These are phyloP conservation scores for Oryza coarctata DNA, from an alignment of 176 grass and related monocot genomes.

Conservation along the genomic window DNA sequence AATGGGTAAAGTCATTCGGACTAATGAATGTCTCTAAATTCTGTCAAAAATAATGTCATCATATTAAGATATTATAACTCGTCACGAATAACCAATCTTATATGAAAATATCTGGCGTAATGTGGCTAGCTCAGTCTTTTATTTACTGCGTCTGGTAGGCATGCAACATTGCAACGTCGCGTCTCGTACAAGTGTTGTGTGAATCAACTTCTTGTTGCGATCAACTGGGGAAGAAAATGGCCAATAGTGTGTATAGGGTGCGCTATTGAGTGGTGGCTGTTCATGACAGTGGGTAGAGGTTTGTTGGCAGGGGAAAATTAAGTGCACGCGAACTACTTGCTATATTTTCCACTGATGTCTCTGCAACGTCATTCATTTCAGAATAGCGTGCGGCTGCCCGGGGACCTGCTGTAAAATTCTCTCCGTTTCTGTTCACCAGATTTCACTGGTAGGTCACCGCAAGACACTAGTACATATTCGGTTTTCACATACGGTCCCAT, in stretches of 20 bases:
- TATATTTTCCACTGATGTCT: background rate
- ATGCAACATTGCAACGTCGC: background rate
- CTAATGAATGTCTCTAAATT: too few relatives aligned
- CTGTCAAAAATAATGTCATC: too few relatives aligned
- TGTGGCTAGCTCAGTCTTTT: background rate
- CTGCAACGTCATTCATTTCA: background rate
- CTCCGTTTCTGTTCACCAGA: background rate
- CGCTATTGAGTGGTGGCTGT: background rate
- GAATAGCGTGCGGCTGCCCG: background rate
- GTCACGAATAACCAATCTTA: too few relatives aligned
- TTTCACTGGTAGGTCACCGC: background rate
- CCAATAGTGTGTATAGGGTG: background rate
- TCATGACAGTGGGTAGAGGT: background rate
- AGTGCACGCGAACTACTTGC: background rate
- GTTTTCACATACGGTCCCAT: too few relatives aligned
- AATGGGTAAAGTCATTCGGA: too few relatives aligned
- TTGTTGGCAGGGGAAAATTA: background rate
- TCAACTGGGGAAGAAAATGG: background rate
- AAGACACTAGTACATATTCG: too few relatives aligned
- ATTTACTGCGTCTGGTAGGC: background rate
- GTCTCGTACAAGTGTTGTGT: background rate
- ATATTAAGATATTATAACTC: too few relatives aligned
- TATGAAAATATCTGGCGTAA: too few relatives aligned
- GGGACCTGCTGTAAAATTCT: background rate
- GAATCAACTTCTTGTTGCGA: background rate